Conservation (phyloP, 106 monocot species). For the Dioscorea alata region DNA sequence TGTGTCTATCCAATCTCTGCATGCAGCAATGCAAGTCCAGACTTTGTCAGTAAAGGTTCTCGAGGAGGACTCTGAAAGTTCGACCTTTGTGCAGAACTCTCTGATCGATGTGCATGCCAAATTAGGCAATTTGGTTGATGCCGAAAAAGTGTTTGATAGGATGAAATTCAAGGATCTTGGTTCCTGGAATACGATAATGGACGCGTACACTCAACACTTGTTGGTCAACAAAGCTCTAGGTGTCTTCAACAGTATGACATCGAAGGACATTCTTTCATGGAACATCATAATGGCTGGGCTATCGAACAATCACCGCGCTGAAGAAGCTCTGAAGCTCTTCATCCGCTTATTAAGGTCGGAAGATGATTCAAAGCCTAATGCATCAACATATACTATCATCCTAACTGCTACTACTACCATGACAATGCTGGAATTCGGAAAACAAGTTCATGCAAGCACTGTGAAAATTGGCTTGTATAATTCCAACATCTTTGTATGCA, state of each 20-base stretch:
- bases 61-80: constrained; percentile 5
- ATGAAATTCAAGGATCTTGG: constrained; percentile 37
- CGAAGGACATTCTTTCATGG: constrained; percentile 39
- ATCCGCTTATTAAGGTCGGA: constrained; percentile 11
- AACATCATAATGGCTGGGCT: constrained; percentile 40
- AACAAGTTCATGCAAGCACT: constrained; percentile 18
- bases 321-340: constrained; percentile 32
- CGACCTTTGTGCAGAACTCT: constrained; percentile 26
- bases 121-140: constrained; percentile 27
- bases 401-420: constrained; percentile 24
- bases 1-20: constrained; percentile 7
- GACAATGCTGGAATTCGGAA: constrained; percentile 20
- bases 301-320: constrained; percentile 16
- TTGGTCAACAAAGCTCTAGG: constrained; percentile 28
- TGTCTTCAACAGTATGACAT: constrained; percentile 19
- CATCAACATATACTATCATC: constrained; percentile 26
- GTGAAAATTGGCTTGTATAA: constrained; percentile 26
- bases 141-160: constrained; percentile 23
- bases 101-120: constrained; percentile 43
- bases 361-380: constrained; percentile 15
- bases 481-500: constrained; percentile 29
- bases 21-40: constrained; percentile 21
- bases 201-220: constrained; percentile 29
- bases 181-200: constrained; percentile 45
- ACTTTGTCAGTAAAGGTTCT: constrained; percentile 24